Conservation (phyloP, 306 rosid genomes). For the Hippophae rhamnoides region DNA sequence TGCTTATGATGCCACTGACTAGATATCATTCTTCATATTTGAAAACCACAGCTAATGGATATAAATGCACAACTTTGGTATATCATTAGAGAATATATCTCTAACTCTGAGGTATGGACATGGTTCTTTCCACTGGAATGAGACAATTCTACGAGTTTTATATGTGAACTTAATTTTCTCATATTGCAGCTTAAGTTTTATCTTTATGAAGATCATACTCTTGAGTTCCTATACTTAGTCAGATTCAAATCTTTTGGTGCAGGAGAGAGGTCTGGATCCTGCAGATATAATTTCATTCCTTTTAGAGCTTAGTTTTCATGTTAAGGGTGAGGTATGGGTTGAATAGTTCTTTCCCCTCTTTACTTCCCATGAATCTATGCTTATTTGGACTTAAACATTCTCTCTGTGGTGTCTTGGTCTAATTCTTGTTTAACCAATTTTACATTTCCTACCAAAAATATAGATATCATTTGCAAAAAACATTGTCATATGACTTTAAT, state of each 20-base stretch:
- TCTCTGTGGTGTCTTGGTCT: conserved; percentile 6
- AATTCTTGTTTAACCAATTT: conserved; percentile 4
- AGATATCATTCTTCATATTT: conserved; percentile 23
- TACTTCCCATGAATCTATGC: conserved; percentile 9
- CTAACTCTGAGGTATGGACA: conserved; percentile 74
- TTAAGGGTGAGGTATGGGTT: conserved; percentile 74
- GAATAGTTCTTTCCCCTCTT: conserved; percentile 8
- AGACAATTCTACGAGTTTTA: background rate
- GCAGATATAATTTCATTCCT: conserved; percentile 84
- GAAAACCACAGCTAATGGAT: conserved; percentile 75
- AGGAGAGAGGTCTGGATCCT: conserved; percentile 82
- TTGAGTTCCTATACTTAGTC: conserved; percentile 10
- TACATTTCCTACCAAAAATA: background rate
- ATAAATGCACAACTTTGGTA: conserved; percentile 98
- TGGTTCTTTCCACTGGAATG: conserved; percentile 4
- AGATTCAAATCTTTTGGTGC: conserved; percentile 21
- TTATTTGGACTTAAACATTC: conserved; percentile 7
- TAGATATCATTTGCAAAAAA: background rate
- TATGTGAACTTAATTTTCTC: background rate
- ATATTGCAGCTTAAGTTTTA: too few species aligned
- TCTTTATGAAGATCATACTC: background rate
- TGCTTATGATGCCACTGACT: conserved; percentile 15
- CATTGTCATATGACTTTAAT: too few species aligned
- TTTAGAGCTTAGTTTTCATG: conserved; percentile 96
- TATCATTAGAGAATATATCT: conserved; percentile 88